Percentiles rank a stretch among this genome's conserved stretches.
Evolutionary conservation across 495 filamentous ascomycete species (phyloP).

Genomic region (Tuber umbilicatum): DNA sequence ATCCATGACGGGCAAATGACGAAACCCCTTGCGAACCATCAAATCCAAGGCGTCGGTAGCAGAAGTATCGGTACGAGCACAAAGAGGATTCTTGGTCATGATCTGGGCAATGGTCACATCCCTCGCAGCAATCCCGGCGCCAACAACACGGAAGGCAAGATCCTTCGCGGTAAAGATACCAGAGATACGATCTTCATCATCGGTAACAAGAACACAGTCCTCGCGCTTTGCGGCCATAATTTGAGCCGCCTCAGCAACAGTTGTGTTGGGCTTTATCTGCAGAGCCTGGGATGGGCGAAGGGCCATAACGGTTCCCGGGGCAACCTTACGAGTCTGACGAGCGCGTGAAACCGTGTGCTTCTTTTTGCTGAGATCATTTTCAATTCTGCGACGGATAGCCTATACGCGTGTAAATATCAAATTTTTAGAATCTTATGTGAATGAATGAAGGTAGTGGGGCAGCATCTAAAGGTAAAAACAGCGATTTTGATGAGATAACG

Average conservation of each 20-base stretch:
- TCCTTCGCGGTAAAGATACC: constrained; percentile 99
- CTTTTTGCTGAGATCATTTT: constrained; percentile 96
- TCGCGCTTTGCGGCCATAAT: constrained; percentile 98
- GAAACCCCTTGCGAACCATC: constrained; percentile 97
- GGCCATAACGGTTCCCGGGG: constrained; percentile 90
- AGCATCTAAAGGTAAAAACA: background rate
- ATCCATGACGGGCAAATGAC: constrained; percentile 97
- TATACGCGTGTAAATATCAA: constrained; percentile 42
- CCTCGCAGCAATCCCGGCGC: constrained; percentile 80
- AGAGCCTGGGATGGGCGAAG: constrained; percentile 91
- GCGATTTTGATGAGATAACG: background rate
- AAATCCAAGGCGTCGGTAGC: constrained; percentile 94
- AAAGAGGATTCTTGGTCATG: constrained; percentile 99
- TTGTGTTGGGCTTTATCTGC: constrained; percentile 93
- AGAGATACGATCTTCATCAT: constrained; percentile 93
- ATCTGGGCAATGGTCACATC: constrained; percentile 92
- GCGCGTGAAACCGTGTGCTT: constrained; percentile 69
- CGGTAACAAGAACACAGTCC: constrained; percentile 97
- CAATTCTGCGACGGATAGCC: constrained; percentile 95
- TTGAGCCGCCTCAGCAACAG: constrained; percentile 92
- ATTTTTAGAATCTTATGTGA: constrained; percentile 6
- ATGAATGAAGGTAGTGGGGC: background rate
- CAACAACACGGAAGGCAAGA: constrained; percentile 92
- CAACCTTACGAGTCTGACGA: constrained; percentile 81
- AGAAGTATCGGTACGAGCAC: constrained; percentile 93